Evolutionary conservation across 2,329 filamentous ascomycete genomes (phyloP).

Genomic region (Neofusicoccum ribis): DNA sequence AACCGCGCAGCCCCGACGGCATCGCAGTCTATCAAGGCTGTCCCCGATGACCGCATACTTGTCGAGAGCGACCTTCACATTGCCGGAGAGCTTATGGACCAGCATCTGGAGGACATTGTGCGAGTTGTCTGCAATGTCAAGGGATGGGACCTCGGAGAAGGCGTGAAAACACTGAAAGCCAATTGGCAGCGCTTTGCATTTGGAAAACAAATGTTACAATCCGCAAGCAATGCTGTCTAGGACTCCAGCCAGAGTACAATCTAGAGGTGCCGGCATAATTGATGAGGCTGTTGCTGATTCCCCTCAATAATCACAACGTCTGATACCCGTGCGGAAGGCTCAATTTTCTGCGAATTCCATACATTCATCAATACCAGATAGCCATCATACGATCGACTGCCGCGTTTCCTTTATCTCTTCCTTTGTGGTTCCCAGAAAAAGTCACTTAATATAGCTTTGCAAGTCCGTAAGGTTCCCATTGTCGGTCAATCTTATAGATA

Average conservation of each 20-base stretch:
- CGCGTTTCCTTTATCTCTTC: too few species aligned
- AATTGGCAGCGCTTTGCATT: slow-evolving; percentile 82
- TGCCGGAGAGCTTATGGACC: slow-evolving; percentile 81
- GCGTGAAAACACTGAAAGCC: slow-evolving; percentile 63
- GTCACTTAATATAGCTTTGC: too few species aligned
- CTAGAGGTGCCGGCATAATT: neutral
- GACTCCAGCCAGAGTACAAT: too few species aligned
- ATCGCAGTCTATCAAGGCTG: slow-evolving; percentile 65
- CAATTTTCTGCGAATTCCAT: too few species aligned
- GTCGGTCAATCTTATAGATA: too few species aligned
- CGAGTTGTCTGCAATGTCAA: slow-evolving; percentile 76
- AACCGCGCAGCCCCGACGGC: slow-evolving; percentile 48
- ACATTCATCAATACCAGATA: too few species aligned
- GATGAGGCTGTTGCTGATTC: neutral
- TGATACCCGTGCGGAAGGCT: too few species aligned
- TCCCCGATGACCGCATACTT: slow-evolving; percentile 77
- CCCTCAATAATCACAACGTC: too few species aligned
- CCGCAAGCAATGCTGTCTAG: too few species aligned
- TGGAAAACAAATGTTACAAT: slow-evolving; percentile 43
- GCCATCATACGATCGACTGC: too few species aligned
- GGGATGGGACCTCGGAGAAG: slow-evolving; percentile 73
- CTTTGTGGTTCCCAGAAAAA: too few species aligned
- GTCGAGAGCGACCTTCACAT: slow-evolving; percentile 88
- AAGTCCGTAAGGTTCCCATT: too few species aligned
- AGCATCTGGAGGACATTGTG: slow-evolving; percentile 70